Percentiles rank a stretch among this genome's conserved stretches.
Conservation (phyloP, 1,284 basidiomycete genomes). For the Erythrobasidium hasegawianum region DNA sequence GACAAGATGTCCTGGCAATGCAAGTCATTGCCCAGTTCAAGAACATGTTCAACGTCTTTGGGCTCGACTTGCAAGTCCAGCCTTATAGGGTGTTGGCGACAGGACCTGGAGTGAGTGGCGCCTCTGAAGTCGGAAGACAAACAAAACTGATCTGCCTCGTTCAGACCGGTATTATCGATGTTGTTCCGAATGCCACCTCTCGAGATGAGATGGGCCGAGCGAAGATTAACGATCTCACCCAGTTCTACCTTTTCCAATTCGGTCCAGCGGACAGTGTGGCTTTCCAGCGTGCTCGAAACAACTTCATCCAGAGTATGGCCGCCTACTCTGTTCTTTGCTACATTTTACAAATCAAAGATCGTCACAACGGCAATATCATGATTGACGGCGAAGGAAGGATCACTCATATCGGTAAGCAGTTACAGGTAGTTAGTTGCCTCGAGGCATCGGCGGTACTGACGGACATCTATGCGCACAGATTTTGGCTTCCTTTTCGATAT, state of each 20-base stretch:
- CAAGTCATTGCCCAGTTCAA: constrained; percentile 99
- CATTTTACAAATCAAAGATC: constrained; percentile 93
- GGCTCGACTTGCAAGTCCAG: constrained; percentile 85
- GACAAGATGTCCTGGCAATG: constrained; percentile 93
- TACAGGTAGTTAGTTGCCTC: not conserved
- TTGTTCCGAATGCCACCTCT: constrained; percentile 95
- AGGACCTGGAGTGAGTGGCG: constrained; percentile 74
- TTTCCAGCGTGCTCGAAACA: constrained; percentile 89
- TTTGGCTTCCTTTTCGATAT: constrained; percentile 99
- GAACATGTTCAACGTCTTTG: constrained; percentile 84
- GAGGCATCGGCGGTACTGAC: not conserved
- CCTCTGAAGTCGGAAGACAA: too few relatives aligned
- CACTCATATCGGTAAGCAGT: constrained; percentile 76
- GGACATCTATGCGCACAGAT: constrained; percentile 55
- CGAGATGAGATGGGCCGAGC: constrained; percentile 99
- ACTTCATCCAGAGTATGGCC: constrained; percentile 99
- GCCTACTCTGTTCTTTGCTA: constrained; percentile 99
- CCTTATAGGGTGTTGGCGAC: constrained; percentile 98
- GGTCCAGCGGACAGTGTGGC: constrained; percentile 80
- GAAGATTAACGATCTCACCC: constrained; percentile 91
- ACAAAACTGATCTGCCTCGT: not conserved
- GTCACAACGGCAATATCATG: constrained; percentile 99
- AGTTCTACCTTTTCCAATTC: constrained; percentile 94
- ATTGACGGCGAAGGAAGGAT: constrained; percentile 96
- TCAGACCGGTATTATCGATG: constrained; percentile 96